Conservation (phyloP, 2,329 filamentous ascomycete species). For the Aspergillus bombycis region DNA sequence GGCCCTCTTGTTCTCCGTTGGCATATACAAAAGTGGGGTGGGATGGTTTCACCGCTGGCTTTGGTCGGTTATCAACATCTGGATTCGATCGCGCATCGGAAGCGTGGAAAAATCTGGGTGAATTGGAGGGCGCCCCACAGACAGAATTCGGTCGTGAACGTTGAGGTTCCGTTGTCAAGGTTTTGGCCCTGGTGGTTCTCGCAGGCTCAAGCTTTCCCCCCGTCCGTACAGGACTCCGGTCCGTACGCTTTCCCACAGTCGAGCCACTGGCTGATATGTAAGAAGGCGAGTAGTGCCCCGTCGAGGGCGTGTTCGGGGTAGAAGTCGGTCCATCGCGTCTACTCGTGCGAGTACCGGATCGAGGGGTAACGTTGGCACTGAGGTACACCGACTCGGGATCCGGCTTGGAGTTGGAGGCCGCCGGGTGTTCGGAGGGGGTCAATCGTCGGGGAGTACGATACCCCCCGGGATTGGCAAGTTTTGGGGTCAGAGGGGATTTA, state of each 20-base stretch:
- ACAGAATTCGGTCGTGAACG: slow-evolving; percentile 38
- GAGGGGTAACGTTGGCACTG: slow-evolving; percentile 73
- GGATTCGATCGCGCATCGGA: slow-evolving; percentile 67
- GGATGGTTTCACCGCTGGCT: slow-evolving; percentile 28
- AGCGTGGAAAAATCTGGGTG: slow-evolving; percentile 87
- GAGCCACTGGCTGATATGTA: slow-evolving; percentile 31
- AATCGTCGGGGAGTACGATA: slow-evolving; percentile 38
- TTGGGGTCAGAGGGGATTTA: slow-evolving; percentile 62
- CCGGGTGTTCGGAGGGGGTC: slow-evolving; percentile 35
- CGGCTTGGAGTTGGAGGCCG: slow-evolving; percentile 38
- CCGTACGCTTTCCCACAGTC: slow-evolving; percentile 28
- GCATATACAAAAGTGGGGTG: slow-evolving; percentile 42
- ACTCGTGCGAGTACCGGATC: slow-evolving; percentile 72
- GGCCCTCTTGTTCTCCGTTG: slow-evolving; percentile 40
- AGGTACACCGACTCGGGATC: slow-evolving; percentile 62
- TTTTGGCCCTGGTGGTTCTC: slow-evolving; percentile 41
- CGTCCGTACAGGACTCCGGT: slow-evolving; percentile 40
- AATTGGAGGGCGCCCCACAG: slow-evolving; percentile 37
- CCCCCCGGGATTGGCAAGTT: slow-evolving; percentile 52
- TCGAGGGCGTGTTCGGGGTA: slow-evolving; percentile 60
- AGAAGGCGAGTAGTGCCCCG: slow-evolving; percentile 27
- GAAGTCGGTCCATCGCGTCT: slow-evolving; percentile 70
- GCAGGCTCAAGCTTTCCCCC: slow-evolving; percentile 32
- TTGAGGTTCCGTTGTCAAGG: slow-evolving; percentile 40
- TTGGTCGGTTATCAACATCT: slow-evolving; percentile 34